These are phyloP conservation scores for Beauveria bassiana DNA, from an alignment of 2,329 filamentous ascomycete species.

Conservation along the genomic window DNA sequence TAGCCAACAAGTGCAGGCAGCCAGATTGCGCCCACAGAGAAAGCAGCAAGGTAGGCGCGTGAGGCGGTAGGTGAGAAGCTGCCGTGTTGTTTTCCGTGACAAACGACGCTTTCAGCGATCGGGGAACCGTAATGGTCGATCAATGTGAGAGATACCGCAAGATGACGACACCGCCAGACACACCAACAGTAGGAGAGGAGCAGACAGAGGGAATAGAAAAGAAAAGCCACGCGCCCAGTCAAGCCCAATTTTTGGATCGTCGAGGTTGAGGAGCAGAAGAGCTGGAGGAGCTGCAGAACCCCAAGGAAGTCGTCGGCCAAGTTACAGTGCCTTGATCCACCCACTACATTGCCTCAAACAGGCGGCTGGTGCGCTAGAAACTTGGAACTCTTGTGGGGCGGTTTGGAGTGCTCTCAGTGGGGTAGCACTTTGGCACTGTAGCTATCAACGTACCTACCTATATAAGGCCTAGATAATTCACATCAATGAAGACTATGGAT, in stretches of 20 bases:
- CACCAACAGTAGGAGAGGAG: background rate
- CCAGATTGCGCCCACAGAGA: background rate
- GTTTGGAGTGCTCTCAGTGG: no score
- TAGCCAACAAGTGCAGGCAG: background rate
- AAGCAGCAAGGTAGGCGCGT: background rate
- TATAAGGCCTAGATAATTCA: no score
- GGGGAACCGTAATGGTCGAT: background rate
- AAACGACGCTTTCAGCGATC: conserved; percentile 6
- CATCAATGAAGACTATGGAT: no score
- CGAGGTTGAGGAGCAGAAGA: background rate
- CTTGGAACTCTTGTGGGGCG: no score
- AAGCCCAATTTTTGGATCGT: background rate
- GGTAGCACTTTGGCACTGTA: no score
- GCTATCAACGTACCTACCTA: no score
- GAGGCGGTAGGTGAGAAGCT: background rate
- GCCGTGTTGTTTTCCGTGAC: background rate
- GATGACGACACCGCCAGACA: background rate
- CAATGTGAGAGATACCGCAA: background rate
- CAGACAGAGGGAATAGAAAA: background rate
- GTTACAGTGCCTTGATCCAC: background rate
- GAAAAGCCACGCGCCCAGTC: background rate
- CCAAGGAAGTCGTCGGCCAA: background rate
- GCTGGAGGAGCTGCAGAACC: background rate
- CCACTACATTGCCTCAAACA: no score
- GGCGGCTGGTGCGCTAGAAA: no score